These are phyloP conservation scores for Elasticomyces elasticus DNA, from an alignment of 495 filamentous ascomycete genomes.

Conservation along the genomic window DNA sequence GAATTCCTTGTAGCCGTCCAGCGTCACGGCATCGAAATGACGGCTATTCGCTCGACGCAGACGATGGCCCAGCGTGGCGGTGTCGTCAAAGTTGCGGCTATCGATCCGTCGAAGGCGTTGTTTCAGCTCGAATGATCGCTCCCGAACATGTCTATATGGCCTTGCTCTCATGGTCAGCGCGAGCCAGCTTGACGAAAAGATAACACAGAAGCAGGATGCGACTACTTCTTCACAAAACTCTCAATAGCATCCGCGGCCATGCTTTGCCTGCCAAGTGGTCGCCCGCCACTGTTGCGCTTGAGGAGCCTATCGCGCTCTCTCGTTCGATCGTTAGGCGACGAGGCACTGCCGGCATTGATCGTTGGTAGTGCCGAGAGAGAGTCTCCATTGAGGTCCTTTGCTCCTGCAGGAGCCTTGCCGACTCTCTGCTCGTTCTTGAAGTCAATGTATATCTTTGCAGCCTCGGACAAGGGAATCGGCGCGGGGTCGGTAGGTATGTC, in stretches of 20 bases:
- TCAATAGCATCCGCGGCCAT: slow-evolving; percentile 15
- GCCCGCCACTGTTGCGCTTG: slow-evolving; percentile 8
- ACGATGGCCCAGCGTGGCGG: too few species aligned
- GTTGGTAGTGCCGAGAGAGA: slow-evolving; percentile 15
- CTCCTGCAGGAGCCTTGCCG: slow-evolving; percentile 12
- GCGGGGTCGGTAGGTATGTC: slow-evolving; percentile 66
- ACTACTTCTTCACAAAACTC: slow-evolving; percentile 22
- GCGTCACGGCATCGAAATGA: slow-evolving; percentile 2
- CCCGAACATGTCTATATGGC: slow-evolving; percentile 11
- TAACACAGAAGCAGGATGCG: neutral
- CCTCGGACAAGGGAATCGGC: slow-evolving; percentile 63
- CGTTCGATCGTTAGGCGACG: neutral
- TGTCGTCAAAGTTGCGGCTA: slow-evolving; percentile 5
- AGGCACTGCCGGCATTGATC: slow-evolving; percentile 4
- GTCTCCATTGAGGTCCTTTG: slow-evolving; percentile 19
- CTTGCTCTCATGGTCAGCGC: slow-evolving; percentile 3
- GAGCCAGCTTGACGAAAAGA: neutral
- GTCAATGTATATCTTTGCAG: slow-evolving; percentile 74
- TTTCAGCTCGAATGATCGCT: slow-evolving; percentile 5
- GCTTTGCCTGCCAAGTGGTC: slow-evolving; percentile 6
- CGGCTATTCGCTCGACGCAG: too few species aligned
- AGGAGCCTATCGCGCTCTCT: slow-evolving; percentile 14
- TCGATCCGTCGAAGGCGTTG: slow-evolving; percentile 1
- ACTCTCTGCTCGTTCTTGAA: slow-evolving; percentile 50
- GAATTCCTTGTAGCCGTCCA: neutral